Base-by-base conservation (phyloP, 129 eudicot genomes). In the Saussurea involucrata region DNA sequence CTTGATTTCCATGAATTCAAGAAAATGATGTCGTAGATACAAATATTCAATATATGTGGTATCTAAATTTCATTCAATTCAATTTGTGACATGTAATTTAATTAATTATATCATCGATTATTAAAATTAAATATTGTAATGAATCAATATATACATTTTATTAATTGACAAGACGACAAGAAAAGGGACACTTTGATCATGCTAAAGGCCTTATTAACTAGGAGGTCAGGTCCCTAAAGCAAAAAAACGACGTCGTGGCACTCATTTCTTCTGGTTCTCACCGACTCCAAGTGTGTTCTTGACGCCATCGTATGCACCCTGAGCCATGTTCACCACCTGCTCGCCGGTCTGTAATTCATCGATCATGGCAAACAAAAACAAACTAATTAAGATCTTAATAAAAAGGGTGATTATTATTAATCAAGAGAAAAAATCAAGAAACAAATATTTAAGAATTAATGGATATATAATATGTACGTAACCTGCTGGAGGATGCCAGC, bases 1-100 rank as follows among this genome's bases (percentile, higher is more conserved):
- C 83, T 91, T 53, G 97, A 91, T 78, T 88, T 91, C 63, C 82
- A 86, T 0, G 97, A 91, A 79, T 91, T 91, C 49, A 91, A 88
- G 86, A 83, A 81, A 11, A 91, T 91, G 97, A 91, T 91, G 97
- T 76, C 75, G 33, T 80, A 73, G 68, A 49, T 15, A 24, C 10
- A 72, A 36, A n/a, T n/a, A 53, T 53, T 53, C 4, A 18, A 13
- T 63, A 42, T 27, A 27, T 27, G 37, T 60, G 18, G 24, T 13
- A 63, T 65, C 55, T 10, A 40, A 36, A 75, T 37, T 75, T 37
- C 24, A 28, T 58, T 32, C 31, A 1, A 34, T 74, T 31, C 60
- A 61, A n/a, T n/a, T n/a, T n/a, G n/a, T 49, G 6, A 36, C 42
- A 4, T 63, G 78, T 74, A 31, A 10, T 31, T 15, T n/a, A n/a